Evolutionary conservation across 257 asterid genomes (phyloP).

Genomic region (Solanum chiquidenum): DNA sequence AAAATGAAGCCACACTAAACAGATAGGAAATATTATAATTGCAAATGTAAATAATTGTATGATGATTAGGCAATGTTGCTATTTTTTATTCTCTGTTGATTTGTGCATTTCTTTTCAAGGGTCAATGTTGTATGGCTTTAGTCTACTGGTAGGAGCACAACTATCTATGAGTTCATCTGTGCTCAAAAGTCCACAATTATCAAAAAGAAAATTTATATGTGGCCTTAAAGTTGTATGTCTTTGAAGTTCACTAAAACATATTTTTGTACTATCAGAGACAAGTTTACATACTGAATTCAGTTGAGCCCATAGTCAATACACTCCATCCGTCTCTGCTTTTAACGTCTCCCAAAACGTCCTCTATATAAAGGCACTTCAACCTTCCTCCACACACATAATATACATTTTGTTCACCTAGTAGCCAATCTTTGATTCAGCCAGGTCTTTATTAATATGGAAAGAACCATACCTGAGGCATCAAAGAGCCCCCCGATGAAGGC

Average conservation of each 20-base stretch:
- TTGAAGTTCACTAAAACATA: background rate
- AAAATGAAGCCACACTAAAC: too few relatives aligned
- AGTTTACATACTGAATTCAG: background rate
- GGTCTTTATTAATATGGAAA: background rate
- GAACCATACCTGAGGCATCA: conserved; percentile 18
- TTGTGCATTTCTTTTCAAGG: background rate
- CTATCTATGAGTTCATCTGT: too few relatives aligned
- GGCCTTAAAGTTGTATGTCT: too few relatives aligned
- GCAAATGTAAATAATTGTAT: too few relatives aligned
- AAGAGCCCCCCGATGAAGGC: background rate
- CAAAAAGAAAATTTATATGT: too few relatives aligned
- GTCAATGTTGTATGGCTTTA: too few relatives aligned
- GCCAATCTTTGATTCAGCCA: background rate
- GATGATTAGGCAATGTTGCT: too few relatives aligned
- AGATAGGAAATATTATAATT: too few relatives aligned
- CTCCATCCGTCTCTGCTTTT: background rate
- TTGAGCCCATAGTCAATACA: background rate
- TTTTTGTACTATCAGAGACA: background rate
- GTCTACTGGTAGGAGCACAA: too few relatives aligned
- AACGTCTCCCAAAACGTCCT: background rate
- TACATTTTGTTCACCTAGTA: background rate
- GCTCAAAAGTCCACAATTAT: too few relatives aligned
- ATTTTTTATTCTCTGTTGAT: too few relatives aligned
- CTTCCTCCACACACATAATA: background rate
- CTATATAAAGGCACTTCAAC: background rate